A percentile compares a stretch with the other conserved stretches of the same genome.
phyloP scores from a whole-genome alignment of 2,329 filamentous ascomycete species.

The Paradendryphiella salina region DNA sequence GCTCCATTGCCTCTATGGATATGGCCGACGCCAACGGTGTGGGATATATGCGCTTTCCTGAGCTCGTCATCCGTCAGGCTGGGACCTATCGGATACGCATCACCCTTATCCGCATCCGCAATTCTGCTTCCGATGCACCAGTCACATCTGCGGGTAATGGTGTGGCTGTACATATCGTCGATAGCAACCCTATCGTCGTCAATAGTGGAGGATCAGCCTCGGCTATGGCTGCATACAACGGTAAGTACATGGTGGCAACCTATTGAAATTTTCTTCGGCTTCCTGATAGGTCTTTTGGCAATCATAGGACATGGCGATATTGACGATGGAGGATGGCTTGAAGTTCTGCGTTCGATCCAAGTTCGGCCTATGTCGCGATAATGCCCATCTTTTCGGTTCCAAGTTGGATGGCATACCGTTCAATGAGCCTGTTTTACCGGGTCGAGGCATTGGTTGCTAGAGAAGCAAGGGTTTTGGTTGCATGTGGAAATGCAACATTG shows the following conservation, averaged over 20 bases:
- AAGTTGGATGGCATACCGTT: slow-evolving; percentile 20
- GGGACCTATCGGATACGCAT: slow-evolving; percentile 46
- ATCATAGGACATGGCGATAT: slow-evolving; percentile 32
- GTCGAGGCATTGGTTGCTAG: background rate
- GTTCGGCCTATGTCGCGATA: slow-evolving; percentile 27
- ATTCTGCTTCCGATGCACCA: slow-evolving; percentile 32
- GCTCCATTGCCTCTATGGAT: slow-evolving; percentile 43
- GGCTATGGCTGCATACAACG: slow-evolving; percentile 30
- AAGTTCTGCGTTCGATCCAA: slow-evolving; percentile 36
- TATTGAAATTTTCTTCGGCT: slow-evolving; percentile 32
- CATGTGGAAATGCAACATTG: slow-evolving; percentile 1
- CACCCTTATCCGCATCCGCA: slow-evolving; percentile 42
- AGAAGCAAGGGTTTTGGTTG: background rate
- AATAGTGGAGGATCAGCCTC: slow-evolving; percentile 27
- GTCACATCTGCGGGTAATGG: slow-evolving; percentile 33
- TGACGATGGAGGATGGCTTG: slow-evolving; percentile 39
- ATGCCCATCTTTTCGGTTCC: slow-evolving; percentile 10
- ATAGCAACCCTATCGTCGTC: slow-evolving; percentile 43
- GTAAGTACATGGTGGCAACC: slow-evolving; percentile 41
- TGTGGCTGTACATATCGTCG: slow-evolving; percentile 37
- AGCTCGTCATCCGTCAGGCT: slow-evolving; percentile 42
- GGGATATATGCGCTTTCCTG: slow-evolving; percentile 46
- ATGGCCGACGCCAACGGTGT: slow-evolving; percentile 43
- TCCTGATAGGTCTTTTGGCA: slow-evolving; percentile 31
- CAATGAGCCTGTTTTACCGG: slow-evolving; percentile 19